Evolutionary conservation across 495 filamentous ascomycete species (phyloP).

Genomic region (Aspergillus asperescens): DNA sequence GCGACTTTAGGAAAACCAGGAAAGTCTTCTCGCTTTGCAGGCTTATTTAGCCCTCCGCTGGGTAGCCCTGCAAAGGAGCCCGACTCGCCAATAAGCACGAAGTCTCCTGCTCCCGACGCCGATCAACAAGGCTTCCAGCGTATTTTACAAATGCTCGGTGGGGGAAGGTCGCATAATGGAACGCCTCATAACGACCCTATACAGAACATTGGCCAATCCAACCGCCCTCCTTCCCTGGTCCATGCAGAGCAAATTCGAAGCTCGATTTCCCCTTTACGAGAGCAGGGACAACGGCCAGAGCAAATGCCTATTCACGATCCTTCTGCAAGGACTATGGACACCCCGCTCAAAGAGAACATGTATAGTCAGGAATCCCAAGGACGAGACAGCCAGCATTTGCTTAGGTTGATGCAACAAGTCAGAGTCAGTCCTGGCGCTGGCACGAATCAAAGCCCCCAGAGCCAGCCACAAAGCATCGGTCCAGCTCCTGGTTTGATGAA

Average conservation of each 20-base stretch:
- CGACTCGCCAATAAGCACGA: conserved; percentile 36
- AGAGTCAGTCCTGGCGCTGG: conserved; percentile 28
- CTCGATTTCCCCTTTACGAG: conserved; percentile 32
- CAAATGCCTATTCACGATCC: conserved; percentile 23
- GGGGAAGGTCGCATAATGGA: conserved; percentile 39
- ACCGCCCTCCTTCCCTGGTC: conserved; percentile 26
- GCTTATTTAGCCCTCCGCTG: conserved; percentile 68
- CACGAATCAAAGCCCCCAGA: conserved; percentile 23
- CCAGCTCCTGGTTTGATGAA: conserved; percentile 36
- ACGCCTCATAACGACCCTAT: conserved; percentile 36
- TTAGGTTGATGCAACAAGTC: conserved; percentile 51
- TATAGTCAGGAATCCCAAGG: conserved; percentile 34
- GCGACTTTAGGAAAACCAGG: conserved; percentile 9
- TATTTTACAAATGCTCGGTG: conserved; percentile 76
- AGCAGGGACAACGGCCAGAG: conserved; percentile 29
- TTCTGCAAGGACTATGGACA: conserved; percentile 16
- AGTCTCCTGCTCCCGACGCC: conserved; percentile 42
- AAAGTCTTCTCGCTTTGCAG: conserved; percentile 77
- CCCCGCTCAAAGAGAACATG: conserved; percentile 27
- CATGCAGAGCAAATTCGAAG: conserved; percentile 32
- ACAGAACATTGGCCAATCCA: conserved; percentile 28
- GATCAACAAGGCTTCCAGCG: conserved; percentile 89
- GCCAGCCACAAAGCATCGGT: conserved; percentile 32
- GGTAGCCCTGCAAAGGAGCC: conserved; percentile 49
- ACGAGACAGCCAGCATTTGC: conserved; percentile 45